phyloP scores from a whole-genome alignment of 257 asterid genomes.

The Mentha longifolia region DNA sequence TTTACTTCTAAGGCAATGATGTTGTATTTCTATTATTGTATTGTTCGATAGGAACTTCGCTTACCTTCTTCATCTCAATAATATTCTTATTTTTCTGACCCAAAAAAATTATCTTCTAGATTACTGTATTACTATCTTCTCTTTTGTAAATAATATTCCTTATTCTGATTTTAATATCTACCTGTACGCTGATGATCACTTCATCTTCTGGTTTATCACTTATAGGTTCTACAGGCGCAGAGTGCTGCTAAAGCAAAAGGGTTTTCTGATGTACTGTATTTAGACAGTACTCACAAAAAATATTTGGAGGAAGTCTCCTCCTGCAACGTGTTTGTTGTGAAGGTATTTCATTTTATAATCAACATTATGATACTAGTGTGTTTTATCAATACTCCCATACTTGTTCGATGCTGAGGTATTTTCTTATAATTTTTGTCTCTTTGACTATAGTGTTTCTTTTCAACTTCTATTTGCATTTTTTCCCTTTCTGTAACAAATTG shows the following conservation, averaged over 20 bases:
- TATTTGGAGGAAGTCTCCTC: conserved; percentile 97
- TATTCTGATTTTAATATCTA: conserved; percentile 2
- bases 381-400: not conserved
- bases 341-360: conserved; percentile 55
- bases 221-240: conserved; percentile 89
- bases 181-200: conserved; percentile 2
- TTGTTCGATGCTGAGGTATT: not conserved
- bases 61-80: too few relatives aligned
- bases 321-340: conserved; percentile 88
- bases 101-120: not conserved
- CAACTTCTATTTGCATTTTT: not conserved
- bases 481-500: conserved; percentile 4
- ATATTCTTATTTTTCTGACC: too few relatives aligned
- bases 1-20: too few relatives aligned
- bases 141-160: not conserved
- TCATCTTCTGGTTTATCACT: conserved; percentile 16
- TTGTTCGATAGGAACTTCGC: too few relatives aligned
- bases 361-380: not conserved
- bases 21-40: too few relatives aligned
- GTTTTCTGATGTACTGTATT: conserved; percentile 85
- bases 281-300: conserved; percentile 75
- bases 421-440: not conserved
- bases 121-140: conserved; percentile 13
- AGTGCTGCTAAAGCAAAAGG: conserved; percentile 95
- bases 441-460: not conserved